Conservation (phyloP, 2,329 filamentous ascomycete genomes). For the Colletotrichum kahawae region DNA sequence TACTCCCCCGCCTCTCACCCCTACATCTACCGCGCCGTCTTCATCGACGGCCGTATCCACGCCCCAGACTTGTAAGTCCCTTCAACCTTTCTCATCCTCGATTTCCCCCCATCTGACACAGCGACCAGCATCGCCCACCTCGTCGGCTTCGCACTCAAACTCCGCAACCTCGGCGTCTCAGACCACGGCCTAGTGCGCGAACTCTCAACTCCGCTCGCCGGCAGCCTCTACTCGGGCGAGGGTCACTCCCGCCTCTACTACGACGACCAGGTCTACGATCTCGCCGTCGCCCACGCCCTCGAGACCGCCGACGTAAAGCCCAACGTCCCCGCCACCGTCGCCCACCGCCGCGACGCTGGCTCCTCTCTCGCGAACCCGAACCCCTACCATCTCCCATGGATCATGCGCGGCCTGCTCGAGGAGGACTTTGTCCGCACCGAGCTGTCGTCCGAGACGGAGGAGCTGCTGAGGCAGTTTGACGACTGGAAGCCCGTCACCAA, state of each 20-base stretch:
- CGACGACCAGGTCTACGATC: slow-evolving; percentile 82
- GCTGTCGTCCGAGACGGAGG: slow-evolving; percentile 75
- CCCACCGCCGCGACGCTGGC: slow-evolving; percentile 16
- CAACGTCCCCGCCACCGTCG: slow-evolving; percentile 28
- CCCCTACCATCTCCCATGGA: slow-evolving; percentile 92
- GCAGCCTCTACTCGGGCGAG: slow-evolving; percentile 88
- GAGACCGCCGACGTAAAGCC: slow-evolving; percentile 66
- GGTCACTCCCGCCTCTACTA: slow-evolving; percentile 95
- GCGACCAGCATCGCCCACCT: slow-evolving; percentile 76
- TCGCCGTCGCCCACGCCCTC: slow-evolving; percentile 74
- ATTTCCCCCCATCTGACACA: neutral
- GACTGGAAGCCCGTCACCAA: slow-evolving; percentile 92
- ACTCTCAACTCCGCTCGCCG: slow-evolving; percentile 84
- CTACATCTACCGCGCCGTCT: slow-evolving; percentile 94
- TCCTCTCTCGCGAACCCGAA: slow-evolving; percentile 63
- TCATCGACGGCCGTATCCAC: slow-evolving; percentile 91
- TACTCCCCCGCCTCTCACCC: slow-evolving; percentile 88
- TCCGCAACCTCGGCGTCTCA: slow-evolving; percentile 89
- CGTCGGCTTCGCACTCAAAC: slow-evolving; percentile 89
- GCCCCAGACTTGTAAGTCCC: slow-evolving; percentile 79
- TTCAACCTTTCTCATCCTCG: too few relatives aligned
- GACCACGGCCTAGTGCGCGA: slow-evolving; percentile 95
- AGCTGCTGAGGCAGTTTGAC: slow-evolving; percentile 87
- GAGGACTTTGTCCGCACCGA: slow-evolving; percentile 89
- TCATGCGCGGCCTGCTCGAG: slow-evolving; percentile 90